Evolutionary conservation across 2,329 filamentous ascomycete species (phyloP).

Genomic region (Pezicula carpinea): DNA sequence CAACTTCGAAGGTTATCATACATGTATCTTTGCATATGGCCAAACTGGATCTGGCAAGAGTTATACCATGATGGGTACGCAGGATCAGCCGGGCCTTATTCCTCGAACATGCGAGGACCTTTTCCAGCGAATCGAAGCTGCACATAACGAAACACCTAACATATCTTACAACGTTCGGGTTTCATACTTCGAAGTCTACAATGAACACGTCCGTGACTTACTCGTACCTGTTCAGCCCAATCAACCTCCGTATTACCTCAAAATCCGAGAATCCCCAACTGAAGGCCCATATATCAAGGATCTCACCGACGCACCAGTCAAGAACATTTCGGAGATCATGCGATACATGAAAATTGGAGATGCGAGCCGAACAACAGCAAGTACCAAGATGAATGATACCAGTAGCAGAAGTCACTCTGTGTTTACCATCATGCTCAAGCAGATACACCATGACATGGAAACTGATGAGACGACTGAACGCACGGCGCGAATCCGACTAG

Average conservation of each 20-base stretch:
- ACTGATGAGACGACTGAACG: constrained; percentile 98
- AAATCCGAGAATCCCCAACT: constrained; percentile 91
- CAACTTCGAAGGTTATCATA: constrained; percentile 99
- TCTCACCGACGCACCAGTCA: constrained; percentile 86
- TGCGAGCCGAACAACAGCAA: constrained; percentile 78
- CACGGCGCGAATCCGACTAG: constrained; percentile 86
- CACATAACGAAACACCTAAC: constrained; percentile 72
- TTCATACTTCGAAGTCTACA: constrained; percentile 99
- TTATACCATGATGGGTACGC: constrained; percentile 94
- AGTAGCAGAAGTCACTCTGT: constrained; percentile 94
- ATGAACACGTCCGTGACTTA: constrained; percentile 94
- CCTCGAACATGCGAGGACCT: constrained; percentile 93
- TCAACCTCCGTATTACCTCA: constrained; percentile 84
- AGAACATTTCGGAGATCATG: constrained; percentile 81
- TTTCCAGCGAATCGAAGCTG: constrained; percentile 83
- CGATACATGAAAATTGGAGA: constrained; percentile 90
- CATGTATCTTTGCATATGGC: constrained; percentile 97
- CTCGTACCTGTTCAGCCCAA: constrained; percentile 68
- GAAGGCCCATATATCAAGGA: constrained; percentile 98
- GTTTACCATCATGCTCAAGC: constrained; percentile 96
- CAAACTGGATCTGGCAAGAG: constrained; percentile 97
- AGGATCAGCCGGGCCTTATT: constrained; percentile 84
- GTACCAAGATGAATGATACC: constrained; percentile 99
- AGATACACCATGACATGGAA: constrained; percentile 94
- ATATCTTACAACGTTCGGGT: constrained; percentile 97